A percentile compares a stretch with the other conserved stretches of the same genome.
Conservation (phyloP, 2,329 filamentous ascomycete genomes). For the Cladosporium velox region DNA sequence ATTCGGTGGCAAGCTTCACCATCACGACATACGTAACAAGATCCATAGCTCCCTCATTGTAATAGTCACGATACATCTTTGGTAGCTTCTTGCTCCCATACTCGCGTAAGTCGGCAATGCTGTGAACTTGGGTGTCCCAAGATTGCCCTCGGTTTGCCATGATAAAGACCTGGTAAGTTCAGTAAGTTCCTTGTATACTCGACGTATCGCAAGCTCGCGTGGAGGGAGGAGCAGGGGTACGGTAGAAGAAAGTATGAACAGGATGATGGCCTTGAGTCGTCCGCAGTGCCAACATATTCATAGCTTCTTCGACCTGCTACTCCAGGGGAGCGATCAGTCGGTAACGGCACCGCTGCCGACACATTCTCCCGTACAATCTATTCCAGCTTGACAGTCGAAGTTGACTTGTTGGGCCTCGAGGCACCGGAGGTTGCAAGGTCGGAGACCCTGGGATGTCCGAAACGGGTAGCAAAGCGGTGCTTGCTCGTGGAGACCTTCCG, state of each 20-base stretch:
- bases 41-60: conserved; percentile 40
- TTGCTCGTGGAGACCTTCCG: background rate
- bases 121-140: conserved; percentile 23
- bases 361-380: background rate
- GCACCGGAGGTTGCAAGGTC: background rate
- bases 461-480: background rate
- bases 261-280: background rate
- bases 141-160: background rate
- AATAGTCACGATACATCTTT: conserved; percentile 38
- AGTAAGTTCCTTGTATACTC: background rate
- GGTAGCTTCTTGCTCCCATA: conserved; percentile 23
- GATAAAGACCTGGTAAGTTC: background rate
- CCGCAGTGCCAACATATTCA: background rate
- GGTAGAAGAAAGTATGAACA: background rate
- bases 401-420: background rate
- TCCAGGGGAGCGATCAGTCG: background rate
- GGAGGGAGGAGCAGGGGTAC: background rate
- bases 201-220: background rate
- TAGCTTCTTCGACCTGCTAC: background rate
- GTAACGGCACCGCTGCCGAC: background rate
- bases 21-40: conserved; percentile 32
- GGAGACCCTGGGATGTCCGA: background rate
- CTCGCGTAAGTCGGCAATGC: conserved; percentile 22
- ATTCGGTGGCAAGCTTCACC: background rate
- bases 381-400: background rate